Percentiles rank a stretch among this genome's conserved stretches.
These are phyloP conservation scores for Zasmidium citrigriseum DNA, from an alignment of 2,329 filamentous ascomycete species.

Conservation along the genomic window DNA sequence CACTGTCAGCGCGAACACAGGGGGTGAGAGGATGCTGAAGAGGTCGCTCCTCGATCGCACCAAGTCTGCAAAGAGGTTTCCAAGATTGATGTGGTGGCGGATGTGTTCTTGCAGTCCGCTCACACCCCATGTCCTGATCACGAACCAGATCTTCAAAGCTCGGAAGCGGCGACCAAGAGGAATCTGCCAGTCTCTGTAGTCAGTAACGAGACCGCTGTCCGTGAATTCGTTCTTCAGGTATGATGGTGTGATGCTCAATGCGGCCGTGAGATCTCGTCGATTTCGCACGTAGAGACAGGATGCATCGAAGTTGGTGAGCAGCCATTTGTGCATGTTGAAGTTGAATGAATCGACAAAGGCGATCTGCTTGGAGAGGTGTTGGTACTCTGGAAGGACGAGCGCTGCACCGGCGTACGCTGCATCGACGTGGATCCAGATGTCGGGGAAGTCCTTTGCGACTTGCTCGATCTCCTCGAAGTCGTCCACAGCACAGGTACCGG, in stretches of 20 bases:
- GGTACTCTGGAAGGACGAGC: conserved; percentile 78
- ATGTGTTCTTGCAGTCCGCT: conserved; percentile 74
- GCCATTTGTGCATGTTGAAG: conserved; percentile 97
- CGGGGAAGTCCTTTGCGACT: conserved; percentile 54
- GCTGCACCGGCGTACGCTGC: conserved; percentile 89
- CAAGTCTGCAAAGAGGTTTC: conserved; percentile 68
- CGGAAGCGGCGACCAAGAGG: conserved; percentile 87
- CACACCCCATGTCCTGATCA: conserved; percentile 79
- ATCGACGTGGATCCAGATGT: conserved; percentile 90
- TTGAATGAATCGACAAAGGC: conserved; percentile 81
- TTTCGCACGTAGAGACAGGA: conserved; percentile 78
- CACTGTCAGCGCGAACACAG: conserved; percentile 77
- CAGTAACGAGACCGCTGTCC: conserved; percentile 81
- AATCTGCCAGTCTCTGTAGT: conserved; percentile 97
- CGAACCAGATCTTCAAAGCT: conserved; percentile 92
- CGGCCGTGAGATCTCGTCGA: conserved; percentile 73
- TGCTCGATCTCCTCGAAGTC: conserved; percentile 70
- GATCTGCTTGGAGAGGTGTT: conserved; percentile 64
- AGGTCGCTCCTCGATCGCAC: conserved; percentile 64
- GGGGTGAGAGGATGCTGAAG: conserved; percentile 73
- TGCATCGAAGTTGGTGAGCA: conserved; percentile 88
- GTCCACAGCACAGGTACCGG: conserved; percentile 84
- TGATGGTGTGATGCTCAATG: conserved; percentile 74
- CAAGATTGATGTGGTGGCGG: conserved; percentile 65
- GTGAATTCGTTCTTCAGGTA: conserved; percentile 83